Conservation (phyloP, 2,329 filamentous ascomycete species). For the Neonectria hederae region DNA sequence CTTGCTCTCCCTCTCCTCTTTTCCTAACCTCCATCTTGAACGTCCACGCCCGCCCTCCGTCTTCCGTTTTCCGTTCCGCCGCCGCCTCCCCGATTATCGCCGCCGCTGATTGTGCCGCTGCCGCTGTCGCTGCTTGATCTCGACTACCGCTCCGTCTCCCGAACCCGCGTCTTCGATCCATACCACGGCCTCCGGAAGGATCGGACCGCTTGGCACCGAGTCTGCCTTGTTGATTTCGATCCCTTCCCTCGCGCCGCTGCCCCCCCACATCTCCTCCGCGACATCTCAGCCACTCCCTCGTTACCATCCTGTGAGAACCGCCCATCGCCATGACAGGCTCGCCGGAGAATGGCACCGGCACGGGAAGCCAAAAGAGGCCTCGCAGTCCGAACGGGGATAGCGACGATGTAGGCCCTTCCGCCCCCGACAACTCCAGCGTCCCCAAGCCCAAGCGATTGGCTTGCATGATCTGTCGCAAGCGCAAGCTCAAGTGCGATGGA, state of each 20-base stretch:
- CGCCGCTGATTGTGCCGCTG: neutral
- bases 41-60: neutral
- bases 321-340: conserved; percentile 48
- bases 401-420: conserved; percentile 47
- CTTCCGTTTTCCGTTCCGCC: conserved; percentile 1
- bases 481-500: conserved; percentile 92
- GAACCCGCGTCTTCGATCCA: neutral
- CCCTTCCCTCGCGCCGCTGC: conserved; percentile 12
- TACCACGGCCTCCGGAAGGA: conserved; percentile 21
- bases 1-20: conserved; percentile 7
- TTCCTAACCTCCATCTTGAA: conserved; percentile 7
- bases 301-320: conserved; percentile 2
- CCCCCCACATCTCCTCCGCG: conserved; percentile 22
- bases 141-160: neutral
- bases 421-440: conserved; percentile 64
- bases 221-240: conserved; percentile 19
- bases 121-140: neutral
- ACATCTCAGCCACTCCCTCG: neutral
- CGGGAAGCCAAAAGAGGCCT: conserved; percentile 43
- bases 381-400: conserved; percentile 45
- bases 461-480: conserved; percentile 91
- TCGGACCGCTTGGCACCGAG: conserved; percentile 19
- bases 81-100: conserved; percentile 2
- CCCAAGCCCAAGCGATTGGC: conserved; percentile 92
- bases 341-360: conserved; percentile 49